Conservation (phyloP, 2,329 filamentous ascomycete genomes). For the Pezizomycotina sp. region DNA sequence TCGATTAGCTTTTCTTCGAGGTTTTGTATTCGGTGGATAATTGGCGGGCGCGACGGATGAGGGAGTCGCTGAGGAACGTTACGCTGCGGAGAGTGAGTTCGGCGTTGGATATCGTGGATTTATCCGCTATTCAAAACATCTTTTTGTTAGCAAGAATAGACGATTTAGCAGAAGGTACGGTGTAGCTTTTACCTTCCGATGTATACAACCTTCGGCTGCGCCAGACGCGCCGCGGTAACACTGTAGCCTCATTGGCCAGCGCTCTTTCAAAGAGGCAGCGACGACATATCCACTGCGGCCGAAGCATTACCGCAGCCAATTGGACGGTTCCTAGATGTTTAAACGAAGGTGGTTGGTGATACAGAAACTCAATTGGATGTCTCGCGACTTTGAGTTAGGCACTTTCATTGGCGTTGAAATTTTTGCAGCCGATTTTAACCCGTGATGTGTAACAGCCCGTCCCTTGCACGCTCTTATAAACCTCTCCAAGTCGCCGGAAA, state of each 20-base stretch:
- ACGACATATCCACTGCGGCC: conserved; percentile 18
- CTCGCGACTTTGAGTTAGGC: too few species aligned
- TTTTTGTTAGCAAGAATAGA: background rate
- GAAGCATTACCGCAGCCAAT: too few species aligned
- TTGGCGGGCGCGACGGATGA: conserved; percentile 44
- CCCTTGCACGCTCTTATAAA: too few species aligned
- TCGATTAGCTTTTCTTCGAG: conserved; percentile 38
- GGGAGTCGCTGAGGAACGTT: conserved; percentile 27
- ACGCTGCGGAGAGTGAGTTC: conserved; percentile 8
- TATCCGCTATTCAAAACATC: conserved; percentile 6
- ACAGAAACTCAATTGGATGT: too few species aligned
- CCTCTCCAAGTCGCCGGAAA: too few species aligned
- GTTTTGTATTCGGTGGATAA: conserved; percentile 41
- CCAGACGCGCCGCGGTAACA: conserved; percentile 3
- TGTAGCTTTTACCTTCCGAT: conserved; percentile 9
- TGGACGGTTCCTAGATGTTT: too few species aligned
- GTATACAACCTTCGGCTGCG: background rate
- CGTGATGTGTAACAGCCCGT: too few species aligned
- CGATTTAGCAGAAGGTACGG: conserved; percentile 5
- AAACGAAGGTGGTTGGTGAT: too few species aligned
- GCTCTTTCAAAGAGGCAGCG: too few species aligned
- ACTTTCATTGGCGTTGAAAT: too few species aligned
- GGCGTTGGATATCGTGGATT: background rate
- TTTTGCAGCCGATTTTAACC: too few species aligned
- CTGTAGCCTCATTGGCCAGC: conserved; percentile 3